These are phyloP conservation scores for Thermothielavioides terrestris DNA, from an alignment of 495 filamentous ascomycete species.

Conservation along the genomic window DNA sequence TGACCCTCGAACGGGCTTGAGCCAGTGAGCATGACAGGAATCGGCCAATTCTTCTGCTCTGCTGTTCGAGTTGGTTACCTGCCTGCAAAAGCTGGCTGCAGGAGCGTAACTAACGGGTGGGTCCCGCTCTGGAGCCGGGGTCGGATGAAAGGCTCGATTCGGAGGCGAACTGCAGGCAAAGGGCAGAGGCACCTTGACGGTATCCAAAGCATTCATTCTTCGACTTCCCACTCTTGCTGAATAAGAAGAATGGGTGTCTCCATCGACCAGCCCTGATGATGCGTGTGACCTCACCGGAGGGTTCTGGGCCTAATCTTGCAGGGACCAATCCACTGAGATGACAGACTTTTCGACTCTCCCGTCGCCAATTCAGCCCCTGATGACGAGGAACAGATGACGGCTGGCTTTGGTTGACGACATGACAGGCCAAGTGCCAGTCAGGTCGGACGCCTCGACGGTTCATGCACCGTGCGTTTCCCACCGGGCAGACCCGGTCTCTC, in stretches of 20 bases:
- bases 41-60: not conserved
- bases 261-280: not conserved
- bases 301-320: no score
- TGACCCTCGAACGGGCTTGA: not conserved
- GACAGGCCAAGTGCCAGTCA: not conserved
- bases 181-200: no score
- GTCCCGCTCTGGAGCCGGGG: slow-evolving; percentile 13
- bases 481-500: not conserved
- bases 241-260: not conserved
- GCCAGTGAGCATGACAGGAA: not conserved
- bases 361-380: no score
- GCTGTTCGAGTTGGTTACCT: no score
- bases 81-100: not conserved
- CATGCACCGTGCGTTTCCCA: not conserved
- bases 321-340: no score
- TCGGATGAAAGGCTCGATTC: slow-evolving; percentile 20
- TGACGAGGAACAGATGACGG: no score
- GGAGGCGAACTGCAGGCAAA: not conserved
- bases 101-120: not conserved
- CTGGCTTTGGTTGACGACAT: not conserved
- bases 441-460: not conserved
- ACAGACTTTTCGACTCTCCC: no score
- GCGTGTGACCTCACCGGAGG: no score
- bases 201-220: no score
- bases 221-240: no score